phyloP scores from a whole-genome alignment of 495 filamentous ascomycete genomes.

The Daldinia loculata region DNA sequence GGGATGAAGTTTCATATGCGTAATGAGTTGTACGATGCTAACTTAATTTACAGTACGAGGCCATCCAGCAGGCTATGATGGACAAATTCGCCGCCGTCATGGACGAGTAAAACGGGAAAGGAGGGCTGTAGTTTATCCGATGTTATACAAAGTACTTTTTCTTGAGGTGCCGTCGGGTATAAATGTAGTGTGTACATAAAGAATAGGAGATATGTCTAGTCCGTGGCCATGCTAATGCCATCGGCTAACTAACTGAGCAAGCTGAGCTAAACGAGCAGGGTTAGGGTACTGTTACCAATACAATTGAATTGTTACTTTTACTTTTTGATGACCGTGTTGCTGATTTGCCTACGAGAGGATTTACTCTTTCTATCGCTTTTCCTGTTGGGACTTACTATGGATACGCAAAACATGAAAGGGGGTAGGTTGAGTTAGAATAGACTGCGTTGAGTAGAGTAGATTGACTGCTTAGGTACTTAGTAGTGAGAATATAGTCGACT shows the following conservation, averaged over 20 bases:
- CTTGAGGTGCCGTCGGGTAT: neutral
- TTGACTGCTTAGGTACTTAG: no score
- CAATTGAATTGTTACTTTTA: neutral
- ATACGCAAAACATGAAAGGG: neutral
- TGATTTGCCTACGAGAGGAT: neutral
- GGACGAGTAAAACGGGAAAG: slow-evolving; percentile 74
- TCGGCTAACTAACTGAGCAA: neutral
- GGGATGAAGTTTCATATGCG: slow-evolving; percentile 15
- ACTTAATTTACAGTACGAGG: slow-evolving; percentile 74
- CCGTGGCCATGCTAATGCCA: neutral
- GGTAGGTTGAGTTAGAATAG: neutral
- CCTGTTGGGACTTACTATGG: neutral
- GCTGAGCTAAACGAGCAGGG: neutral
- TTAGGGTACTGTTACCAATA: slow-evolving; percentile 3
- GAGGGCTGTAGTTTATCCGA: neutral
- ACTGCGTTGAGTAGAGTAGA: no score
- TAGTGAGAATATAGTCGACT: no score
- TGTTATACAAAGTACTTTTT: neutral
- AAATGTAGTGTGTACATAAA: slow-evolving; percentile 1
- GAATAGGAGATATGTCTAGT: neutral
- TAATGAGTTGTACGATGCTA: slow-evolving; percentile 7
- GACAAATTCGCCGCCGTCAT: slow-evolving; percentile 94
- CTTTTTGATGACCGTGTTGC: neutral
- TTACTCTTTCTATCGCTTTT: neutral
- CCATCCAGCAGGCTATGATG: slow-evolving; percentile 85